Evolutionary conservation across 2,329 filamentous ascomycete genomes (phyloP), one percentile per base, ranked within the genome.

Genomic region (Macrophomina pseudophaseolina): DNA sequence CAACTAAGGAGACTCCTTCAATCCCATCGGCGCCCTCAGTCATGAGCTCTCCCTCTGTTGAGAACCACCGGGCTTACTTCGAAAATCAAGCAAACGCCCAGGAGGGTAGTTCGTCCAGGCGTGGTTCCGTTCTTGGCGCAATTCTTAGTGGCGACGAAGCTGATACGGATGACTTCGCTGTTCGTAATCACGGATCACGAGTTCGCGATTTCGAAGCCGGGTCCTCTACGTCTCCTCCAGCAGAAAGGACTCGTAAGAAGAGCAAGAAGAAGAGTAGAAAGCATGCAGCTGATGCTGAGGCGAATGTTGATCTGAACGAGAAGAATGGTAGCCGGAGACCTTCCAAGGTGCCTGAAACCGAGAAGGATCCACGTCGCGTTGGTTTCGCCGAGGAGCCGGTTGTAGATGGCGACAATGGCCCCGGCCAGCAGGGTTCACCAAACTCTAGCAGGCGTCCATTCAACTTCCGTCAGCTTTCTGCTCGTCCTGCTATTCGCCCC

Each of bases 1-100:
- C 89, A 30, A 86, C 89, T 30, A 86, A 87, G 68, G 90, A 92
- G 14, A 87, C 84, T 2, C 77, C 76, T 16, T 82, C 81, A 2
- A 72, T 78, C 4, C 78, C 79, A 3, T 84, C 84, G 5, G 76
- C 78, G 4, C 78, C 79, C 3, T 84, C 84, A 5, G 76, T 77
- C 12, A 70, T 81, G 60, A 80, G 80, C 66, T 83, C 83, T 18
- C 80, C 82, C 9, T 82, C 81, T 42, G 71, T 77, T 28, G 76
- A 81, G 70, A 71, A 75, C 48, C 70, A 77, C 53, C 74, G 75
- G 66, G 74, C 73, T 69, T 75, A 81, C 71, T 74, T 81, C 72
- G 75, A 79, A 72, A 51, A 72, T 73, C 59, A 78, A 18, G 62
- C 60, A 11, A 44, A 33, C 23, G 38, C 49, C 2, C 70, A 76